phyloP scores from a whole-genome alignment of 192 early-diverging fungal species.

The Chytriomyces hyalinus region DNA sequence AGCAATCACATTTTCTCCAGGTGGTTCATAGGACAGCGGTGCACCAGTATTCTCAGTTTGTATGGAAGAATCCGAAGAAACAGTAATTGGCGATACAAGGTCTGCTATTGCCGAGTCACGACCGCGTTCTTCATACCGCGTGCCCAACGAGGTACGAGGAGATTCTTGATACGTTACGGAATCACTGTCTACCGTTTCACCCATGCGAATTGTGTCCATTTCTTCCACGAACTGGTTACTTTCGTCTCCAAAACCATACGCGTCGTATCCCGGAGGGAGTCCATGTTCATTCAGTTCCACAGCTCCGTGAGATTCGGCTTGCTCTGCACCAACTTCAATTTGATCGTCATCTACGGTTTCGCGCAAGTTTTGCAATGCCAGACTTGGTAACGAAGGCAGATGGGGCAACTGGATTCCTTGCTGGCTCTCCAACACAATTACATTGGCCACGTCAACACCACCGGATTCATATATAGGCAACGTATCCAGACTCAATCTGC shows the following conservation, averaged over 20 bases:
- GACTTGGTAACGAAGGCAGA: too few species aligned
- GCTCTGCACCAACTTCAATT: too few species aligned
- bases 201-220: background rate
- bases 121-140: background rate
- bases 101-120: background rate
- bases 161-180: background rate
- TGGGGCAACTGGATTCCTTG: background rate
- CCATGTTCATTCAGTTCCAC: background rate
- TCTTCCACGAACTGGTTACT: background rate
- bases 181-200: background rate
- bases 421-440: background rate
- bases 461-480: constrained; percentile 30
- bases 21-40: constrained; percentile 6
- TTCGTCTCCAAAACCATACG: background rate
- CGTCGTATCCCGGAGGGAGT: constrained; percentile 7
- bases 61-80: background rate
- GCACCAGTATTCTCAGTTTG: background rate
- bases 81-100: background rate
- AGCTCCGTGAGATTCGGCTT: background rate
- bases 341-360: background rate
- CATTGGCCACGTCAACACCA: background rate
- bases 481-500: constrained; percentile 30
- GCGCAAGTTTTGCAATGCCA: background rate
- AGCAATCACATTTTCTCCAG: constrained; percentile 22
- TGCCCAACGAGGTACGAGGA: background rate